phyloP scores from a whole-genome alignment of 768 basidiomycete genomes.

The Pleurotus tuoliensis region DNA sequence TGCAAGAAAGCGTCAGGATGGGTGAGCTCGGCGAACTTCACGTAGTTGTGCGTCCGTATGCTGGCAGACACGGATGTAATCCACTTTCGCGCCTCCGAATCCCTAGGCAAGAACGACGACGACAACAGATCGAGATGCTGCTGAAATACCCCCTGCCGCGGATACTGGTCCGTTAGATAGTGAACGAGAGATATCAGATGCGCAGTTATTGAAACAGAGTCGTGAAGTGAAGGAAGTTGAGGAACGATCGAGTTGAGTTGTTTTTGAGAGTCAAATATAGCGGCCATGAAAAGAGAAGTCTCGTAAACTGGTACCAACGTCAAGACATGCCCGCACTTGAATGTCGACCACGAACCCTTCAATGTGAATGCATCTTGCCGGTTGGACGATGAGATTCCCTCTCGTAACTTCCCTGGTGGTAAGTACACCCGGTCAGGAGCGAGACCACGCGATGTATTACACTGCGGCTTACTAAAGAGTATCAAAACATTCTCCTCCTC shows the following conservation, averaged over 20 bases:
- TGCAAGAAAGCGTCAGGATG: conserved; percentile 17
- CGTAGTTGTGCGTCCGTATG: conserved; percentile 54
- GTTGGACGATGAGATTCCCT: conserved; percentile 61
- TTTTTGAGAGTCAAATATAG: conserved; percentile 55
- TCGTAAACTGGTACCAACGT: conserved; percentile 55
- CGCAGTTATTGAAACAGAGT: conserved; percentile 17
- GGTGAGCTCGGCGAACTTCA: conserved; percentile 45
- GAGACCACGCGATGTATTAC: too few species aligned
- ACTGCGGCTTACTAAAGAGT: conserved; percentile 54
- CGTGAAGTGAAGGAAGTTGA: conserved; percentile 53
- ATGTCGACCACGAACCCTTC: conserved; percentile 49
- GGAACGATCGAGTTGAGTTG: conserved; percentile 63
- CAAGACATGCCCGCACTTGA: too few species aligned
- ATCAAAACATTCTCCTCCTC: conserved; percentile 68
- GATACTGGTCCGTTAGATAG: conserved; percentile 53
- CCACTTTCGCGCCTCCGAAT: conserved; percentile 43
- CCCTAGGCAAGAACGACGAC: conserved; percentile 30
- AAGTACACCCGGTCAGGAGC: not conserved
- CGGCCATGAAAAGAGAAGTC: conserved; percentile 63
- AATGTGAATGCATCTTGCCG: conserved; percentile 59
- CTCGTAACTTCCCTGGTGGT: conserved; percentile 64
- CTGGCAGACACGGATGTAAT: conserved; percentile 45
- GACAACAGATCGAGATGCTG: conserved; percentile 42
- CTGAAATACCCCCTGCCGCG: conserved; percentile 58
- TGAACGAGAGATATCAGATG: conserved; percentile 53